Evolutionary conservation across 352 stramenopile genomes (phyloP), one percentile per base, ranked within the genome.

Genomic region (Phytophthora litchii): DNA sequence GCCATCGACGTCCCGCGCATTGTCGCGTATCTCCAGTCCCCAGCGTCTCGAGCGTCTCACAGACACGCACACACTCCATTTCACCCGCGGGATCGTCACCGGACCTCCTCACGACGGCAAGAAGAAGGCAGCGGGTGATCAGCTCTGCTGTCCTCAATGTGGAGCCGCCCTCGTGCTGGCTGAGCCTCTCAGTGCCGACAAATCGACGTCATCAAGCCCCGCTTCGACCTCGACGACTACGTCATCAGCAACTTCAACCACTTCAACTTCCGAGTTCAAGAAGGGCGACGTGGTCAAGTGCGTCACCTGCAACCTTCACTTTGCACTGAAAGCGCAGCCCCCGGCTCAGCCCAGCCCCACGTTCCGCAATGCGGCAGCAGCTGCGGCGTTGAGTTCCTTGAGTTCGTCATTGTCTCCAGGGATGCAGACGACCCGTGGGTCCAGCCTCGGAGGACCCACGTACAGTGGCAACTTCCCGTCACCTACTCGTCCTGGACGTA

Each of bases 271-370:
- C 16, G 65, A 70, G 52, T 88, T 91, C 53, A 89, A 89, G 70
- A 83, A 90, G 46, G 81, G 81, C 16, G 83, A 92, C 50, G 74
- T 92, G 23, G 80, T 92, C 63, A 89, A 88, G 46, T 92, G 83
- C 60, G 74, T 74, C 36, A 74, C 41, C 23, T 92, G 83, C 67
- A 88, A 83, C 52, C 47, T 88, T 31, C 73, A 91, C 67, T 92
- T 89, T 58, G 80, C 81, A 2, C 76, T 92, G 44, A 91, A 89
- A 48, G 74, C 73, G 37, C 67, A 66, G 50, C 45, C 56, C 16
- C 53, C 42, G 21, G 60, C 27, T 25, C 51, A 62, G 55, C 59
- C 63, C 13, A 64, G 34, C 4, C 74, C 78, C 21, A 72, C 67
- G 17, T 89, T 83, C 54, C 77, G 75, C 54, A 91, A 91, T 42